Conservation (phyloP, 2,329 filamentous ascomycete species). For the Herpomyces periplanetae region DNA sequence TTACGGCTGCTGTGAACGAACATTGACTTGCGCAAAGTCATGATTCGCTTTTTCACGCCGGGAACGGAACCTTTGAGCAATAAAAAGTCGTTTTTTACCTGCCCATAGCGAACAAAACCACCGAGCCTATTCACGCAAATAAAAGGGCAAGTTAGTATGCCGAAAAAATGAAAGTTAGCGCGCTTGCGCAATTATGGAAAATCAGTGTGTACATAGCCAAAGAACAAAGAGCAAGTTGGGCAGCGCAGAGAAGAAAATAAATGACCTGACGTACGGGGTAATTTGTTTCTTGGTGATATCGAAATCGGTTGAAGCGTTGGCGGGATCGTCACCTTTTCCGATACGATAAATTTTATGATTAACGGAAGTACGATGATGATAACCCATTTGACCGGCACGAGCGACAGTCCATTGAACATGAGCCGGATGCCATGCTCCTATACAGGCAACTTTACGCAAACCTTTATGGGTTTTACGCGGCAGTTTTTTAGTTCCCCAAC, state of each 20-base stretch:
- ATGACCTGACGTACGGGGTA: slow-evolving; percentile 41
- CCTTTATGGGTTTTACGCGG: slow-evolving; percentile 99
- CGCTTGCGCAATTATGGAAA: too few relatives aligned
- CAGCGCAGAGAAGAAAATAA: background rate
- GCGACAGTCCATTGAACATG: slow-evolving; percentile 99
- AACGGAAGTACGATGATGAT: slow-evolving; percentile 98
- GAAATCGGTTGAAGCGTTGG: slow-evolving; percentile 70
- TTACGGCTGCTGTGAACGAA: slow-evolving; percentile 82
- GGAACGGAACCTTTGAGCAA: slow-evolving; percentile 92
- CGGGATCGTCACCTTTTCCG: slow-evolving; percentile 59
- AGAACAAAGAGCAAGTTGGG: background rate
- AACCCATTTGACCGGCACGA: slow-evolving; percentile 96
- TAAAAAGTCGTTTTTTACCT: slow-evolving; percentile 96
- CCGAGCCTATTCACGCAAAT: slow-evolving; percentile 24
- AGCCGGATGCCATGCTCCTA: slow-evolving; percentile 97
- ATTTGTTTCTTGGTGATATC: slow-evolving; percentile 98
- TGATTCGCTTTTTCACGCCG: slow-evolving; percentile 95
- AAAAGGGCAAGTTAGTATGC: slow-evolving; percentile 8
- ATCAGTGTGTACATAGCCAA: too few relatives aligned
- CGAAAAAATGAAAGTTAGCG: too few relatives aligned
- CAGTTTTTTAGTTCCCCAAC: slow-evolving; percentile 99
- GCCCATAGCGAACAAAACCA: slow-evolving; percentile 96
- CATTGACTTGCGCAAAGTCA: slow-evolving; percentile 96
- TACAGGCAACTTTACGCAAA: slow-evolving; percentile 99
- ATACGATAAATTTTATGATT: slow-evolving; percentile 99